Percentiles rank a stretch among this genome's conserved stretches.
Conservation (phyloP, 495 filamentous ascomycete genomes). For the Penicillium canescens region DNA sequence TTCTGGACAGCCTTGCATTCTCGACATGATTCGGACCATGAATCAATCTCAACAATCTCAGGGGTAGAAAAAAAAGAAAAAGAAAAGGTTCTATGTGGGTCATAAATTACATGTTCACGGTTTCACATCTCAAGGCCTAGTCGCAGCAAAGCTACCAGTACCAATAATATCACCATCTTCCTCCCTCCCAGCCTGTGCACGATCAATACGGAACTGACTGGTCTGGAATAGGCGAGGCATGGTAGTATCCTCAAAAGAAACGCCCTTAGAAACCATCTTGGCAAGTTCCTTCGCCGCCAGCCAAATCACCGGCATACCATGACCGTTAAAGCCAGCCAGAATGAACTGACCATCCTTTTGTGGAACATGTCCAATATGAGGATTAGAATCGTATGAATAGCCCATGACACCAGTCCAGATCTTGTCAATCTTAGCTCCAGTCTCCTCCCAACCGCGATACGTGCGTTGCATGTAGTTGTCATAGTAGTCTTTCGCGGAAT, state of each 20-base stretch:
- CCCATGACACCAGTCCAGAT: conserved; percentile 53
- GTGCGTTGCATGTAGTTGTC: conserved; percentile 52
- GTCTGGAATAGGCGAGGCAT: conserved; percentile 40
- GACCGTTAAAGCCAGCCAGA: conserved; percentile 53
- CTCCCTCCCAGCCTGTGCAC: conserved; percentile 2
- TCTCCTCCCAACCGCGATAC: conserved; percentile 45
- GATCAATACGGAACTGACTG: conserved; percentile 5
- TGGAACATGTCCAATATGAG: conserved; percentile 50
- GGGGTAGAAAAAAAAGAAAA: too few species aligned
- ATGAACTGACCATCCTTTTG: conserved; percentile 42
- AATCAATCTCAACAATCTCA: too few species aligned
- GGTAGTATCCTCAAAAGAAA: conserved; percentile 33
- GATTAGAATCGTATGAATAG: conserved; percentile 42
- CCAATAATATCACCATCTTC: conserved; percentile 6
- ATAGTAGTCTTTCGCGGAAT: conserved; percentile 59
- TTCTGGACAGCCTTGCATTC: too few species aligned
- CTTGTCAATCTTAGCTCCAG: conserved; percentile 35
- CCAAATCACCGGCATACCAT: conserved; percentile 54
- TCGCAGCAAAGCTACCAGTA: conserved; percentile 2
- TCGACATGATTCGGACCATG: too few species aligned
- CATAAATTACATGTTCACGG: too few species aligned
- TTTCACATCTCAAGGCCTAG: conserved; percentile 1
- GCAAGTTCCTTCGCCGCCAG: conserved; percentile 43
- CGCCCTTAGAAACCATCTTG: conserved; percentile 38
- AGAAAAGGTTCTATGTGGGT: too few species aligned